phyloP scores from a whole-genome alignment of 2,329 filamentous ascomycete genomes.

The Colletotrichum eremochloae region DNA sequence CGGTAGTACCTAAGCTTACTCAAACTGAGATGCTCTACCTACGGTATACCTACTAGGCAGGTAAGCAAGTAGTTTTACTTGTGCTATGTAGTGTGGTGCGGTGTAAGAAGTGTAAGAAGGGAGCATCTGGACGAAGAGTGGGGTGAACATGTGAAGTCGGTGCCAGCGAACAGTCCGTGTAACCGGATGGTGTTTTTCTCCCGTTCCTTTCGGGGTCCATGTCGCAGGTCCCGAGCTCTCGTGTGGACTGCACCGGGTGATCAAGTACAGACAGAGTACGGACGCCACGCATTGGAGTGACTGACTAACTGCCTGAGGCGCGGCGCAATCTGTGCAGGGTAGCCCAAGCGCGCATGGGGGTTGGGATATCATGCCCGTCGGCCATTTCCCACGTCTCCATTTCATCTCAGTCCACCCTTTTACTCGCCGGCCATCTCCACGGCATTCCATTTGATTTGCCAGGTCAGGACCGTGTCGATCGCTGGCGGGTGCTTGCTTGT shows the following conservation, averaged over 20 bases:
- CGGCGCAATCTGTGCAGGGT: background rate
- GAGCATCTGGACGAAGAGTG: conserved; percentile 22
- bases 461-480: conserved; percentile 11
- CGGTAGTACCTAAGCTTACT: no score
- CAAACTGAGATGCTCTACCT: no score
- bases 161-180: conserved; percentile 18
- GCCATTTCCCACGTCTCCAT: conserved; percentile 33
- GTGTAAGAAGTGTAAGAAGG: no score
- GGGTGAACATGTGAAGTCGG: conserved; percentile 6
- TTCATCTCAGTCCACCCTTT: conserved; percentile 17
- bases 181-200: conserved; percentile 16
- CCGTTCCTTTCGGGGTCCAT: conserved; percentile 2
- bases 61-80: no score
- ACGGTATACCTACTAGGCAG: no score
- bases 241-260: background rate
- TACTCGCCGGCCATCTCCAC: conserved; percentile 12
- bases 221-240: background rate
- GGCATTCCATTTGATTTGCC: conserved; percentile 12
- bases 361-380: background rate
- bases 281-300: background rate
- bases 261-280: background rate
- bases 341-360: conserved; percentile 1
- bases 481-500: conserved; percentile 6
- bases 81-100: no score
- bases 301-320: conserved; percentile 8